A percentile compares a stretch with the other conserved stretches of the same genome.
phyloP scores from a whole-genome alignment of 768 basidiomycete species.

The Suillus variegatus region DNA sequence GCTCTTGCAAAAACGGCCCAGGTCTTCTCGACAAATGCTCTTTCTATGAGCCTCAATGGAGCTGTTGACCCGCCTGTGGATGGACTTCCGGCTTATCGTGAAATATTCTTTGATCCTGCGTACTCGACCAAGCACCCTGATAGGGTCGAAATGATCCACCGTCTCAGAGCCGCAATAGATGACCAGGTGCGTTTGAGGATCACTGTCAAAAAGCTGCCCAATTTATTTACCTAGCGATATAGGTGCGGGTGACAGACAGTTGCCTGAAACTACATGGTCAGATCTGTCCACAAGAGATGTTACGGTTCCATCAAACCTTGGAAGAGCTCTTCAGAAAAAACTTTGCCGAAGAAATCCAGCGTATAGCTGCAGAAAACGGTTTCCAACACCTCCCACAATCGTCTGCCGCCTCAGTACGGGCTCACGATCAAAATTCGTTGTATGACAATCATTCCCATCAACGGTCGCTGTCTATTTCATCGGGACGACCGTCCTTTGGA shows the following conservation, averaged over 20 bases:
- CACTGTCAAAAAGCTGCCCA: neutral
- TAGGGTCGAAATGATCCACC: slow-evolving; percentile 67
- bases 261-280: slow-evolving; percentile 83
- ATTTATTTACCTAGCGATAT: slow-evolving; percentile 9
- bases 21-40: slow-evolving; percentile 70
- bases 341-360: slow-evolving; percentile 79
- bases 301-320: slow-evolving; percentile 90
- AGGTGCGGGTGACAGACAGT: slow-evolving; percentile 81
- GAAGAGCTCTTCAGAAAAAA: slow-evolving; percentile 85
- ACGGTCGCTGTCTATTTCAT: slow-evolving; percentile 47
- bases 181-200: slow-evolving; percentile 60
- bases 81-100: slow-evolving; percentile 75
- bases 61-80: slow-evolving; percentile 83
- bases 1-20: slow-evolving; percentile 78
- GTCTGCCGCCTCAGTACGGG: slow-evolving; percentile 33
- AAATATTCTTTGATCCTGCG: slow-evolving; percentile 70
- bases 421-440: slow-evolving; percentile 48
- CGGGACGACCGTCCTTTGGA: slow-evolving; percentile 45
- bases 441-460: slow-evolving; percentile 50
- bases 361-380: slow-evolving; percentile 59
- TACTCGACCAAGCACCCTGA: slow-evolving; percentile 73
- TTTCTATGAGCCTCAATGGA: slow-evolving; percentile 85
- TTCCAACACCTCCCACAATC: slow-evolving; percentile 51
- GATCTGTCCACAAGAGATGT: slow-evolving; percentile 83
- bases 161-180: slow-evolving; percentile 73